These are phyloP conservation scores for Aspergillus sclerotioniger DNA, from an alignment of 495 filamentous ascomycete genomes.

Conservation along the genomic window DNA sequence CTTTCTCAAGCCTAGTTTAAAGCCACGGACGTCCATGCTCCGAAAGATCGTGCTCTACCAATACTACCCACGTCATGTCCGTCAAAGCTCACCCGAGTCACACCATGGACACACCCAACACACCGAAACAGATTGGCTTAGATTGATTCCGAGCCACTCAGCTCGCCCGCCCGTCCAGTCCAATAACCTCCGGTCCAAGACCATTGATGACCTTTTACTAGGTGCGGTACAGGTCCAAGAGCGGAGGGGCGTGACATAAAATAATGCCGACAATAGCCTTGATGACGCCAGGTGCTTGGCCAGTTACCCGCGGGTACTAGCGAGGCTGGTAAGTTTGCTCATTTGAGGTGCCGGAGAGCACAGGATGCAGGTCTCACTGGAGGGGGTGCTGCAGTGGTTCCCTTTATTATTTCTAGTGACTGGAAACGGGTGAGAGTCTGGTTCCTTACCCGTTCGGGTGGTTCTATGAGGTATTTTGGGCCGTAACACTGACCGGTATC, in stretches of 20 bases:
- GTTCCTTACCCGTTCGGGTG: neutral
- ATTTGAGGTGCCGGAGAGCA: neutral
- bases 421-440: neutral
- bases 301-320: neutral
- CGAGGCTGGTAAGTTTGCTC: neutral
- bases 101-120: neutral
- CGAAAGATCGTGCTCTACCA: no score
- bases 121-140: neutral
- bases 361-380: neutral
- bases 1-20: no score
- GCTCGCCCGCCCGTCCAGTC: neutral
- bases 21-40: no score
- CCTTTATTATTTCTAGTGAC: neutral
- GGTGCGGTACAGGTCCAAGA: neutral
- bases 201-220: neutral
- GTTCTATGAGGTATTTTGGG: neutral
- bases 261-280: constrained; percentile 1
- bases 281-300: neutral
- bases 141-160: neutral
- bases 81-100: neutral
- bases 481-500: constrained; percentile 1
- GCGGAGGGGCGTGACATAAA: neutral
- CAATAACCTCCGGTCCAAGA: neutral
- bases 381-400: neutral
- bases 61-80: neutral